Evolutionary conservation across 768 basidiomycete genomes (phyloP).

Genomic region (Grammothele lineata): DNA sequence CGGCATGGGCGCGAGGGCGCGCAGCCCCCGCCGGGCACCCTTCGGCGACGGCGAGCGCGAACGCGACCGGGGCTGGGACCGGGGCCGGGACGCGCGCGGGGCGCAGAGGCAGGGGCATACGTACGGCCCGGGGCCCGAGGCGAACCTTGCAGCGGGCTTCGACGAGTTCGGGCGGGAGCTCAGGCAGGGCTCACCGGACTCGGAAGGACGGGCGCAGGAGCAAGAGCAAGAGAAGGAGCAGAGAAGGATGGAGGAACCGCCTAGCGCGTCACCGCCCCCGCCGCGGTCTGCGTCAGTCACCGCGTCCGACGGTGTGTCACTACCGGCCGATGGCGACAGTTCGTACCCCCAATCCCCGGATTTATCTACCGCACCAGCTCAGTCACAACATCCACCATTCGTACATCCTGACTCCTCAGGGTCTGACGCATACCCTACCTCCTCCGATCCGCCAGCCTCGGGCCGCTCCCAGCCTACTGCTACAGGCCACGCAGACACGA

Average conservation of each 20-base stretch:
- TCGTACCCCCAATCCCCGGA: too few species aligned
- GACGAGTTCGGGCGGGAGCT: conserved; percentile 89
- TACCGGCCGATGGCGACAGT: too few species aligned
- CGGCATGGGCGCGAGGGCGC: too few species aligned
- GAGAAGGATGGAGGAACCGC: background rate
- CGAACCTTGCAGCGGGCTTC: conserved; percentile 41
- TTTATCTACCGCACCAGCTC: too few species aligned
- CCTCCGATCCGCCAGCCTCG: too few species aligned
- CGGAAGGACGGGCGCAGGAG: background rate
- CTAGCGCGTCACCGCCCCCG: conserved; percentile 8
- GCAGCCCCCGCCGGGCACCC: too few species aligned
- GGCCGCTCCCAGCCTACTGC: too few species aligned
- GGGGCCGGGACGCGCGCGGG: conserved; percentile 25
- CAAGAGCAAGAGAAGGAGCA: background rate
- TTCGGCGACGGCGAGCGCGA: too few species aligned
- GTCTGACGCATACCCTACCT: too few species aligned
- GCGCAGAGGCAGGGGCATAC: conserved; percentile 11
- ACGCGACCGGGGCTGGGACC: conserved; percentile 38
- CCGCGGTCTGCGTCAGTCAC: conserved; percentile 6
- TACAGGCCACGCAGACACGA: too few species aligned
- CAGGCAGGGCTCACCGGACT: conserved; percentile 47
- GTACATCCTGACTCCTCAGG: too few species aligned
- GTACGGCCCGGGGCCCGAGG: conserved; percentile 14
- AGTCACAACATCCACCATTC: too few species aligned
- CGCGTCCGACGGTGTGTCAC: conserved; percentile 8